Base-by-base conservation (phyloP, 768 basidiomycete species). In the Mycena latifolia region DNA sequence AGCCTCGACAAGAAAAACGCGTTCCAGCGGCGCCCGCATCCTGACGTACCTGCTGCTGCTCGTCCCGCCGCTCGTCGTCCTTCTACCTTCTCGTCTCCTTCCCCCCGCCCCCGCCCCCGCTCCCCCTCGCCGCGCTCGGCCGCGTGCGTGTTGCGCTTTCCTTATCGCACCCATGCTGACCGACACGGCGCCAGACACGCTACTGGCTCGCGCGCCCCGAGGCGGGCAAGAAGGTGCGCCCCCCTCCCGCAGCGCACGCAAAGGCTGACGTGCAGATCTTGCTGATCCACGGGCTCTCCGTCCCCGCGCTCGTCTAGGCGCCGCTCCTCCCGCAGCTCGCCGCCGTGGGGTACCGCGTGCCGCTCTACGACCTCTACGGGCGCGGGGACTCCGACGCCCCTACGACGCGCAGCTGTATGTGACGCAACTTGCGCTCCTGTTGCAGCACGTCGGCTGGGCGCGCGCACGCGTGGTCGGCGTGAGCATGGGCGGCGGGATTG, bases 401-500 rank as follows among this genome's bases (percentile, higher is more conserved):
- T 92, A 94, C 74, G 85, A 92, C 67, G 77, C 86, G 1, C 77
- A 81, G 8, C 80, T 95, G 5, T 90, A 90, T 73, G 88, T 88
- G 0, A 88, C 87, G 0, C 93, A 94, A 71, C 89, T 95, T 20
- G 93, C 93, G 0, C 83, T 94, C 8, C 85, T 95, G 53, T 86
- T 95, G 84, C 93, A 94, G 67, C 87, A 93, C 67, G 76, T 94
- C 50, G 84, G 82, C 56, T 95, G 93, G 92, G 82, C 86, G 12
- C 85, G 86, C 66, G 88, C 90, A 0, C 53, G 63, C 2, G 76
- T 94, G 41, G 86, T 86, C 0, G 93, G 92, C 17, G 79, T 93
- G 18, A 94, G 92, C 24, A 94, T 95, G 93, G 92, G 93, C 4
- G 93, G 92, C 29, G 92, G 83, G 0, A 86, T 94, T 27, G 87